These are phyloP conservation scores for Mortierella sp. DNA, from an alignment of 371 early-diverging fungal species.

Conservation along the genomic window DNA sequence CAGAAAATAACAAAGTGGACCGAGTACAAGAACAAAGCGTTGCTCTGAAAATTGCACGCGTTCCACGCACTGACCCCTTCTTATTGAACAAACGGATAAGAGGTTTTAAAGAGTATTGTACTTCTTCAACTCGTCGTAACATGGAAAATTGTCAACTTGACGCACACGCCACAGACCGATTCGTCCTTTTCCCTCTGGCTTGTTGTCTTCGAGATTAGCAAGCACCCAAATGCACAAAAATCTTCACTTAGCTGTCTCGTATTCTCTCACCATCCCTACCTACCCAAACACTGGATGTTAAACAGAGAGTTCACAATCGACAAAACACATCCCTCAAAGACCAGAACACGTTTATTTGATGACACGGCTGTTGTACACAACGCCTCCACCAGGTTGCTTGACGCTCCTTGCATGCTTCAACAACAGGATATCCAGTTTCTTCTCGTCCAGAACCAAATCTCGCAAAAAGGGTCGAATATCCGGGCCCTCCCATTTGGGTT, in stretches of 20 bases:
- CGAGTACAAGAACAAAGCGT: too few species aligned
- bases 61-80: too few species aligned
- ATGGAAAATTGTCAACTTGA: neutral
- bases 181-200: neutral
- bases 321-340: neutral
- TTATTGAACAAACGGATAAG: too few species aligned
- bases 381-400: slow-evolving; percentile 47
- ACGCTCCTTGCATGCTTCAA: slow-evolving; percentile 62
- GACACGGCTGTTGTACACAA: slow-evolving; percentile 50
- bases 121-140: neutral
- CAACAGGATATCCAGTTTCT: slow-evolving; percentile 65
- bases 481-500: slow-evolving; percentile 64
- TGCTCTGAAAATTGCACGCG: too few species aligned
- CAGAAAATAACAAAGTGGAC: too few species aligned
- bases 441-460: slow-evolving; percentile 66
- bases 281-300: too few species aligned
- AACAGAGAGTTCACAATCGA: neutral
- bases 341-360: slow-evolving; percentile 31
- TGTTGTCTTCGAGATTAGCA: neutral
- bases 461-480: slow-evolving; percentile 67
- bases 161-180: neutral
- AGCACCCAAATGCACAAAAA: neutral
- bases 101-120: too few species aligned
- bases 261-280: too few species aligned
- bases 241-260: neutral